These are phyloP conservation scores for Ustilago hordei DNA, from an alignment of 1,284 basidiomycete genomes.

Conservation along the genomic window DNA sequence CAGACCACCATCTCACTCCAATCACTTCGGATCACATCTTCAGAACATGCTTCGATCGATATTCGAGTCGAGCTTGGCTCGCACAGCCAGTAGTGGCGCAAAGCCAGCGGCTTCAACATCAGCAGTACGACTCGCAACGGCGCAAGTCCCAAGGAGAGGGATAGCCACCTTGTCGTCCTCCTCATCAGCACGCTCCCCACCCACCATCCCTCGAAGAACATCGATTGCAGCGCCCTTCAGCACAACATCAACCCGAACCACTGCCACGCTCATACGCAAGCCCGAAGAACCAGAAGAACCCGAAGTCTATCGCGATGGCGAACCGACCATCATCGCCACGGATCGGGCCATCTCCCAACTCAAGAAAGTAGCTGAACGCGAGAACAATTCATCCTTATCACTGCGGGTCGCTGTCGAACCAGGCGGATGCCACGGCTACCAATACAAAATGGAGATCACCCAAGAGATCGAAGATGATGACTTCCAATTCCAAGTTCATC, in stretches of 20 bases:
- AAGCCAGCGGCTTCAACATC: slow-evolving; percentile 17
- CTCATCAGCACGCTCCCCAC: slow-evolving; percentile 3
- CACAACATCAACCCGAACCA: slow-evolving; percentile 11
- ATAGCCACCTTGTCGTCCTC: slow-evolving; percentile 6
- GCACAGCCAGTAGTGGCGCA: slow-evolving; percentile 5
- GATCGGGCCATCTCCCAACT: slow-evolving; percentile 64
- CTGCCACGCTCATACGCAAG: slow-evolving; percentile 35
- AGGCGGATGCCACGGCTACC: slow-evolving; percentile 92
- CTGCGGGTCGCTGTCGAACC: slow-evolving; percentile 84
- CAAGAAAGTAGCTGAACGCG: slow-evolving; percentile 69
- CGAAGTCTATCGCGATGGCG: slow-evolving; percentile 50
- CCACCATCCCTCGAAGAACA: neutral
- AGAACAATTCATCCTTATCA: slow-evolving; percentile 76
- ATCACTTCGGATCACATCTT: neutral
- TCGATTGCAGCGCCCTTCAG: neutral
- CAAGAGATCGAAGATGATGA: slow-evolving; percentile 74
- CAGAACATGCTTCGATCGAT: slow-evolving; percentile 20
- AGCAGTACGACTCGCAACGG: slow-evolving; percentile 7
- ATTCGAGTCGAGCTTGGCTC: slow-evolving; percentile 13
- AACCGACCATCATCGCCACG: slow-evolving; percentile 57
- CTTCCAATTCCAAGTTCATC: slow-evolving; percentile 77
- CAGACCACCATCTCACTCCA: slow-evolving; percentile 9
- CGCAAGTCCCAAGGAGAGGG: slow-evolving; percentile 5
- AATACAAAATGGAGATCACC: slow-evolving; percentile 87
- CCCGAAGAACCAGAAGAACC: slow-evolving; percentile 64